These are phyloP conservation scores for Wickerhamiella cacticola DNA, from an alignment of 805 yeast genomes.

Conservation along the genomic window DNA sequence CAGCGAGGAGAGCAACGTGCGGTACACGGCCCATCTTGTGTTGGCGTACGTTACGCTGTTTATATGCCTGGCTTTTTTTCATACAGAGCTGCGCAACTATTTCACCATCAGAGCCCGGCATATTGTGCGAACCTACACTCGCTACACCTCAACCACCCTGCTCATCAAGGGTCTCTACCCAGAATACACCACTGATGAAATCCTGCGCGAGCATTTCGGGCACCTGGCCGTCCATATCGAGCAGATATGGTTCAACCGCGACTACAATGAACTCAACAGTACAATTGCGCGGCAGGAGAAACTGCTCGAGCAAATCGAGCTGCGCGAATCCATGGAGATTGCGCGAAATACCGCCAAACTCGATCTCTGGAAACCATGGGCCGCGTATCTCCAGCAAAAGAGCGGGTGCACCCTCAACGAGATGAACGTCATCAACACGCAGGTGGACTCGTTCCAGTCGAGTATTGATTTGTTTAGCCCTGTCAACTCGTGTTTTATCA, in stretches of 20 bases:
- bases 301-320: constrained; percentile 32
- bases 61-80: constrained; percentile 41
- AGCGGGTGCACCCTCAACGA: background rate
- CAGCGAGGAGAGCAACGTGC: constrained; percentile 37
- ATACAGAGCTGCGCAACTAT: constrained; percentile 44
- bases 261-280: constrained; percentile 31
- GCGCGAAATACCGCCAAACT: background rate
- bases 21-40: constrained; percentile 51
- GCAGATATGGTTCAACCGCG: constrained; percentile 48
- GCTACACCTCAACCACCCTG: constrained; percentile 37
- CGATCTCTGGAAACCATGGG: background rate
- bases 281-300: constrained; percentile 27
- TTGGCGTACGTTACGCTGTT: constrained; percentile 44
- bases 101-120: constrained; percentile 38
- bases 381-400: background rate
- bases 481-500: constrained; percentile 38
- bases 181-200: constrained; percentile 37
- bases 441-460: constrained; percentile 45
- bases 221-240: constrained; percentile 44
- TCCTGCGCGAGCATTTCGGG: constrained; percentile 42
- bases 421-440: constrained; percentile 34
- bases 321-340: constrained; percentile 5
- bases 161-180: constrained; percentile 58
- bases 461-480: constrained; percentile 30
- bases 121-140: constrained; percentile 24